Percentiles rank a stretch among this genome's conserved stretches.
Conservation (phyloP, 2,329 filamentous ascomycete species). For the Thielaviopsis euricoi region DNA sequence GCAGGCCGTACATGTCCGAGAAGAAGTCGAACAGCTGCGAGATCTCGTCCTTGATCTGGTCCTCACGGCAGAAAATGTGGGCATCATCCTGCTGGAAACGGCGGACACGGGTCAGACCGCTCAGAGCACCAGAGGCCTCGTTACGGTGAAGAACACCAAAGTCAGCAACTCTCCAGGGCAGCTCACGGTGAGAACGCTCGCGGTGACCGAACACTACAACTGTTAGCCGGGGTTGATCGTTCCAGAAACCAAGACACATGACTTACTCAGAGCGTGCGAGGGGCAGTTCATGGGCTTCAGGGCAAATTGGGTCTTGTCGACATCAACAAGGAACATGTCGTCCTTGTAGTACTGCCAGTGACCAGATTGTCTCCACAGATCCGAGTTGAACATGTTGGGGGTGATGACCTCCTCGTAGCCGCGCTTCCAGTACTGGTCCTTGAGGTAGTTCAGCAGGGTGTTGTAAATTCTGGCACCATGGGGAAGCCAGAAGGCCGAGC, state of each 20-base stretch:
- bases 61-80: slow-evolving; percentile 84
- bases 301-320: slow-evolving; percentile 57
- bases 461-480: slow-evolving; percentile 92
- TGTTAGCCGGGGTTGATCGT: not conserved
- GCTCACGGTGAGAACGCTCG: slow-evolving; percentile 36
- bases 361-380: slow-evolving; percentile 85
- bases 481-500: slow-evolving; percentile 80
- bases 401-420: slow-evolving; percentile 91
- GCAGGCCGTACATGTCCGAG: slow-evolving; percentile 32
- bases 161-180: slow-evolving; percentile 85
- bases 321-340: slow-evolving; percentile 65
- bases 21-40: slow-evolving; percentile 67
- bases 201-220: slow-evolving; percentile 13
- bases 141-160: slow-evolving; percentile 93
- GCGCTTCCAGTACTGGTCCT: slow-evolving; percentile 79
- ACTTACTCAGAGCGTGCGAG: slow-evolving; percentile 49
- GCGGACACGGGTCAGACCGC: slow-evolving; percentile 78
- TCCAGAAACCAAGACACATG: not conserved
- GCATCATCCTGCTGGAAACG: slow-evolving; percentile 94
- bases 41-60: slow-evolving; percentile 54
- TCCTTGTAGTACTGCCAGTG: slow-evolving; percentile 81
- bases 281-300: slow-evolving; percentile 99
- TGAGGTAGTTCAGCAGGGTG: slow-evolving; percentile 63
- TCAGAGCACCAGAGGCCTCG: slow-evolving; percentile 82
- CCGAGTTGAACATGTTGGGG: slow-evolving; percentile 85